phyloP scores from a whole-genome alignment of 768 basidiomycete genomes.

The Mycena indigotica region DNA sequence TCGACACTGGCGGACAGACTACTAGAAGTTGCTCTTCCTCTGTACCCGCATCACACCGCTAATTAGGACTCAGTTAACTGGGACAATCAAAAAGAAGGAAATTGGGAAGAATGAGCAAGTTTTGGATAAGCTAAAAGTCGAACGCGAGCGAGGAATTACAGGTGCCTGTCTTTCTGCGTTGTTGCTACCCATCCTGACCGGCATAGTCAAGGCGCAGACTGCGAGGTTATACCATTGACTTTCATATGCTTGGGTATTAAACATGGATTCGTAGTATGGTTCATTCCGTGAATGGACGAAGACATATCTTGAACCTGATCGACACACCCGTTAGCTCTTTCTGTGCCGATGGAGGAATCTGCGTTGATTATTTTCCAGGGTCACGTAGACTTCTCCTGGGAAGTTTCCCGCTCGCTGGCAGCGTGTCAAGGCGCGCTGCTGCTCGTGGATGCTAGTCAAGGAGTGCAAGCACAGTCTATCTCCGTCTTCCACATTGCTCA shows the following conservation, averaged over 20 bases:
- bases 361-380: constrained; percentile 59
- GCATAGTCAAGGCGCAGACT: constrained; percentile 90
- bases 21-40: constrained; percentile 62
- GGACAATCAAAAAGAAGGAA: constrained; percentile 73
- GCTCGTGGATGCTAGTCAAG: constrained; percentile 95
- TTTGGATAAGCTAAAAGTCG: constrained; percentile 93
- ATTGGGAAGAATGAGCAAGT: constrained; percentile 80
- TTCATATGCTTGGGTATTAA: background rate
- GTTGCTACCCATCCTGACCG: background rate
- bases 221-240: constrained; percentile 58
- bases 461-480: constrained; percentile 96
- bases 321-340: constrained; percentile 78
- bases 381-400: constrained; percentile 98
- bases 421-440: constrained; percentile 90
- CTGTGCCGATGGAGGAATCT: no score
- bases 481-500: constrained; percentile 90
- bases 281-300: constrained; percentile 52
- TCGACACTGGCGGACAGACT: constrained; percentile 82
- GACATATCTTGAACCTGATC: constrained; percentile 87
- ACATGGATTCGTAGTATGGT: constrained; percentile 66
- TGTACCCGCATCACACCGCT: constrained; percentile 17
- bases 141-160: constrained; percentile 95
- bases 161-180: constrained; percentile 45
- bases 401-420: constrained; percentile 88
- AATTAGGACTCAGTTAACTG: constrained; percentile 64